Conservation (phyloP, 768 basidiomycete genomes). For the Tricholoma saponaceum region DNA sequence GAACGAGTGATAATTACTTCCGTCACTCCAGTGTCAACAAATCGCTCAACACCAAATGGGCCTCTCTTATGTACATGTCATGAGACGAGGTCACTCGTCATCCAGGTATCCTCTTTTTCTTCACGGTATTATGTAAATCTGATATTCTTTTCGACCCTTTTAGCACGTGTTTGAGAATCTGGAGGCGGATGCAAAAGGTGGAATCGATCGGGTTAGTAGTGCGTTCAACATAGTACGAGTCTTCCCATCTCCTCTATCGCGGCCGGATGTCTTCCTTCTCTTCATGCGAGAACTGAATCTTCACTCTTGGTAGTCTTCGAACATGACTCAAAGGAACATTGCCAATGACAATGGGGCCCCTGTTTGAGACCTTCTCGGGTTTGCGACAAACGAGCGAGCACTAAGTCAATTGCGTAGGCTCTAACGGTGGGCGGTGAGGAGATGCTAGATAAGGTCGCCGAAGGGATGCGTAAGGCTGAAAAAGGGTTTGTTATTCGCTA, state of each 20-base stretch:
- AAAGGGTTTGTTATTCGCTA: conserved; percentile 54
- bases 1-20: no score
- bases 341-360: conserved; percentile 69
- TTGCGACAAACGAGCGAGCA: conserved; percentile 76
- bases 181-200: conserved; percentile 79
- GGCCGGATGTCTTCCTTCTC: not conserved
- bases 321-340: conserved; percentile 75
- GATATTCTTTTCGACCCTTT: not conserved
- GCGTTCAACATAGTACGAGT: conserved; percentile 75
- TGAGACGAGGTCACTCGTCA: conserved; percentile 87
- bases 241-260: not conserved
- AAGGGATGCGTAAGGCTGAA: conserved; percentile 82
- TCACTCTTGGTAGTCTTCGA: conserved; percentile 57
- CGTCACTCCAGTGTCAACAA: no score
- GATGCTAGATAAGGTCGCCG: no score
- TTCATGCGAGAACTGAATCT: not conserved
- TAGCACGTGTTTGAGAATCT: conserved; percentile 85
- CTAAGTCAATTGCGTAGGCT: conserved; percentile 82
- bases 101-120: conserved; percentile 51
- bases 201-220: conserved; percentile 90
- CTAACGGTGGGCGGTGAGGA: conserved; percentile 81
- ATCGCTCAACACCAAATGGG: conserved; percentile 85
- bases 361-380: conserved; percentile 74
- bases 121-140: not conserved
- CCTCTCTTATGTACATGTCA: conserved; percentile 84